Evolutionary conservation across 2,329 filamentous ascomycete genomes (phyloP).

Genomic region (Hymenoscyphus albidus): DNA sequence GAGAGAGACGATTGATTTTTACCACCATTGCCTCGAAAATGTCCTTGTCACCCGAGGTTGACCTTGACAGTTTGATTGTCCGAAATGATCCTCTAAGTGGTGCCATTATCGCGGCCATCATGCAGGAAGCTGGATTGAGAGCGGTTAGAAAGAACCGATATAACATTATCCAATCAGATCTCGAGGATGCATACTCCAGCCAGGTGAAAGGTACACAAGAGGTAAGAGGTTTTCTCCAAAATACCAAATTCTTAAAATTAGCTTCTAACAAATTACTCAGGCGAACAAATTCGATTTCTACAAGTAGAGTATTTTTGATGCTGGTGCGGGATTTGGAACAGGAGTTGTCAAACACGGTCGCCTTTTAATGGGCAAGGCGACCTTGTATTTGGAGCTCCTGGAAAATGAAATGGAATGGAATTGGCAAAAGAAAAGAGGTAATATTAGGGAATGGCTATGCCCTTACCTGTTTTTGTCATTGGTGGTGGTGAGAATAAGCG

Average conservation of each 20-base stretch:
- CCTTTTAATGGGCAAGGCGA: not conserved
- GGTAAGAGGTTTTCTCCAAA: conserved; percentile 43
- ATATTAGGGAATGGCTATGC: not conserved
- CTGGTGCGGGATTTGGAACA: not conserved
- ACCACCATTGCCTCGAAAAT: conserved; percentile 95
- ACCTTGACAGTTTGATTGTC: conserved; percentile 92
- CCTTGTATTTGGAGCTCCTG: not conserved
- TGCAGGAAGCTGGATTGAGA: conserved; percentile 95
- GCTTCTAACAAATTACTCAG: conserved; percentile 35
- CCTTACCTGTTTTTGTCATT: not conserved
- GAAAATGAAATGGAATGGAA: not conserved
- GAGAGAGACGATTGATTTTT: conserved; percentile 95
- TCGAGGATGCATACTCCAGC: conserved; percentile 95
- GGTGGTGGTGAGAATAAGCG: not conserved
- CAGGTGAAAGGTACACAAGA: conserved; percentile 85
- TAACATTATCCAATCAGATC: conserved; percentile 95
- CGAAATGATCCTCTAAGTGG: conserved; percentile 93
- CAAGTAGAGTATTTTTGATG: conserved; percentile 50
- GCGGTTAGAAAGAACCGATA: conserved; percentile 97
- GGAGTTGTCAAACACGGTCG: not conserved
- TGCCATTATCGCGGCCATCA: conserved; percentile 95
- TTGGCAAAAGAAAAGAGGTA: not conserved
- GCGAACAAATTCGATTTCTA: conserved; percentile 88
- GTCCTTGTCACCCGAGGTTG: conserved; percentile 93
- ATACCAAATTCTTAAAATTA: not conserved